These are phyloP conservation scores for Borealophlyctis nickersoniae DNA, from an alignment of 192 early-diverging fungal species.

Conservation along the genomic window DNA sequence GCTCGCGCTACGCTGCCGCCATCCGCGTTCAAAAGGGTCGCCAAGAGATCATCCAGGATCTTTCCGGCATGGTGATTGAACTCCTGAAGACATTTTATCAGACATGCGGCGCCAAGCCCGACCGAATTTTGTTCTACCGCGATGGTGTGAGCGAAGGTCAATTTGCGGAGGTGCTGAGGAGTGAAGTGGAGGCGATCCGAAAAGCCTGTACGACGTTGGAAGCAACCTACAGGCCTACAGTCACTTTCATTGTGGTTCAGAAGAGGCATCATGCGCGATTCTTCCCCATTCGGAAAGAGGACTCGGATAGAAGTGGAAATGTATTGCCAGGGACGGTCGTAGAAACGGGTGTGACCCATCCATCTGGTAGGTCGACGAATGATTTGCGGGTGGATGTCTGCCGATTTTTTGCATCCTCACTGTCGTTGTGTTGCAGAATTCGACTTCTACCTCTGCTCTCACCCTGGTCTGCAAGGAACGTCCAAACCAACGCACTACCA, in stretches of 20 bases:
- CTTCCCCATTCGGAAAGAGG: conserved; percentile 56
- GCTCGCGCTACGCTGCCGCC: conserved; percentile 53
- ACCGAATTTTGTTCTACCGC: conserved; percentile 60
- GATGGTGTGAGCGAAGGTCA: conserved; percentile 87
- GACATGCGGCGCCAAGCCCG: conserved; percentile 52
- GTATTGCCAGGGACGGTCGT: conserved; percentile 58
- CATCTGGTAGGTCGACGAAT: conserved; percentile 27
- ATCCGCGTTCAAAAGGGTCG: conserved; percentile 50
- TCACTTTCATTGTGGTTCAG: conserved; percentile 83
- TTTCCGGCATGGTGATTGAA: conserved; percentile 51
- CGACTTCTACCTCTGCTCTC: conserved; percentile 77
- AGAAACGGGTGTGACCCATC: conserved; percentile 55
- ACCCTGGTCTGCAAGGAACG: conserved; percentile 89
- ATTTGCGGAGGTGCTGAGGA: conserved; percentile 69
- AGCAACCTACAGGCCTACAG: conserved; percentile 63
- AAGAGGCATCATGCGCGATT: conserved; percentile 89
- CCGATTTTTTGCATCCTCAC: conserved; percentile 12
- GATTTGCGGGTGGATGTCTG: conserved; percentile 5
- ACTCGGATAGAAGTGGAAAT: conserved; percentile 53
- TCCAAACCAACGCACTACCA: conserved; percentile 90
- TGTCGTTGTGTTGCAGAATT: conserved; percentile 34
- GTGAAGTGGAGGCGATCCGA: conserved; percentile 73
- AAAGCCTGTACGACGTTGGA: conserved; percentile 63
- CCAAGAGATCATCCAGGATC: conserved; percentile 51
- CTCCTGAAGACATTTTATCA: conserved; percentile 58